Percentiles rank a stretch among this genome's conserved stretches.
phyloP scores from a whole-genome alignment of 768 basidiomycete species.

The Tricholoma furcatifolium region DNA sequence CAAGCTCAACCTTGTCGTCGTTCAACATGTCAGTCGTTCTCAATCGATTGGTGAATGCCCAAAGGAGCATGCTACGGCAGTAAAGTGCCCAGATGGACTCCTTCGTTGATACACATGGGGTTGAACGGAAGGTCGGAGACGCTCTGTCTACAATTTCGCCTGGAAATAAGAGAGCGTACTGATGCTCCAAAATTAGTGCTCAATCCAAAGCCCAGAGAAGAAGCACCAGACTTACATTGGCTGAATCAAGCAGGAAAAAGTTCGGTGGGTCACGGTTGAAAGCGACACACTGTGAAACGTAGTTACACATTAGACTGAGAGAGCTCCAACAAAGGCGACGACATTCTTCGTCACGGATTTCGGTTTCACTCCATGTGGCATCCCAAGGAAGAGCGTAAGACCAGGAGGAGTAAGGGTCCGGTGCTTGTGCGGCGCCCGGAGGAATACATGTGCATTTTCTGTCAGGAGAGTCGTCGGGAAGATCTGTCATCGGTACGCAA shows the following conservation, averaged over 20 bases:
- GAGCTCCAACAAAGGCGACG: constrained; percentile 79
- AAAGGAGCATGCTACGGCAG: constrained; percentile 79
- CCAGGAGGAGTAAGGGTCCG: constrained; percentile 42
- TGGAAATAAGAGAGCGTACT: constrained; percentile 72
- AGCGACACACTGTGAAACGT: constrained; percentile 67
- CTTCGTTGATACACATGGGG: constrained; percentile 56
- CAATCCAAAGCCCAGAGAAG: constrained; percentile 1
- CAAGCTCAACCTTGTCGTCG: constrained; percentile 58
- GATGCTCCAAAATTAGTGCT: constrained; percentile 14
- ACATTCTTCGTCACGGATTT: constrained; percentile 67
- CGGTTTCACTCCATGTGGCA: constrained; percentile 47
- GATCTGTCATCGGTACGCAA: constrained; percentile 48
- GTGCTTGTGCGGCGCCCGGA: constrained; percentile 30
- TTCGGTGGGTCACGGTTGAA: constrained; percentile 57
- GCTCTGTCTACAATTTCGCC: constrained; percentile 63
- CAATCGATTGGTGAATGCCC: constrained; percentile 66
- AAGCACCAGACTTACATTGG: constrained; percentile 50
- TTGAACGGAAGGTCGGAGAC: constrained; percentile 36
- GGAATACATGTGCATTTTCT: constrained; percentile 48
- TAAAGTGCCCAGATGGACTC: constrained; percentile 83
- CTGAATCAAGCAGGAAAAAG: constrained; percentile 61
- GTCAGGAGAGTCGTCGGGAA: constrained; percentile 25
- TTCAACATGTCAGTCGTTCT: constrained; percentile 37
- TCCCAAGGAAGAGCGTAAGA: constrained; percentile 62
- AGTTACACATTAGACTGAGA: constrained; percentile 64